Percentiles rank a stretch among this genome's conserved stretches.
These are phyloP conservation scores for Arachnopeziza araneosa DNA, from an alignment of 2,329 filamentous ascomycete genomes.

Conservation along the genomic window DNA sequence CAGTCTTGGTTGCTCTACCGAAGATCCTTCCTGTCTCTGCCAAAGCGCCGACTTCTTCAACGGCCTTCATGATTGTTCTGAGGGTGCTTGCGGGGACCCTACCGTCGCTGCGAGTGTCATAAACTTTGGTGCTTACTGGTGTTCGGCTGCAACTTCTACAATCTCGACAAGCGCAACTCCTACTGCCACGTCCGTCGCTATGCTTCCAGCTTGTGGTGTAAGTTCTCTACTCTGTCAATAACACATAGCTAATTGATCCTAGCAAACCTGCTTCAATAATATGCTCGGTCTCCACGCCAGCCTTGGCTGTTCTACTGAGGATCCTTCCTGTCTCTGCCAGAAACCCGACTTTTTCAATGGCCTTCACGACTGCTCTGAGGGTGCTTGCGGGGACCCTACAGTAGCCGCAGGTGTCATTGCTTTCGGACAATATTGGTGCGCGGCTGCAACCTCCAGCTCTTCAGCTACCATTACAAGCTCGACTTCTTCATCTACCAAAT, in stretches of 20 bases:
- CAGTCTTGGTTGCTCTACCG: not conserved
- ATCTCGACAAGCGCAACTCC: not conserved
- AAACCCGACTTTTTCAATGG: constrained; percentile 36
- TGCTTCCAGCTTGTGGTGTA: not conserved
- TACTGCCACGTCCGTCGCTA: not conserved
- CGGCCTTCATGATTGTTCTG: not conserved
- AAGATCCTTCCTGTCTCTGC: not conserved
- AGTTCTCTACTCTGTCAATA: not conserved
- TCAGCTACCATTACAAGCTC: too few species aligned
- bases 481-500: too few species aligned
- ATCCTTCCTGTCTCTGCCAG: constrained; percentile 35
- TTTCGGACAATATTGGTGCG: not conserved
- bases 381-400: constrained; percentile 29
- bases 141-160: not conserved
- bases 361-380: constrained; percentile 37
- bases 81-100: not conserved
- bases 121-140: not conserved
- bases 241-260: not conserved
- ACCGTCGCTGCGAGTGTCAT: not conserved
- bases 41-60: not conserved
- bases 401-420: not conserved
- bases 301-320: constrained; percentile 33
- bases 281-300: constrained; percentile 34
- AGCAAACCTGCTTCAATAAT: constrained; percentile 30
- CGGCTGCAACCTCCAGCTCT: not conserved